Evolutionary conservation across 495 filamentous ascomycete genomes (phyloP).

Genomic region (Podospora conica): DNA sequence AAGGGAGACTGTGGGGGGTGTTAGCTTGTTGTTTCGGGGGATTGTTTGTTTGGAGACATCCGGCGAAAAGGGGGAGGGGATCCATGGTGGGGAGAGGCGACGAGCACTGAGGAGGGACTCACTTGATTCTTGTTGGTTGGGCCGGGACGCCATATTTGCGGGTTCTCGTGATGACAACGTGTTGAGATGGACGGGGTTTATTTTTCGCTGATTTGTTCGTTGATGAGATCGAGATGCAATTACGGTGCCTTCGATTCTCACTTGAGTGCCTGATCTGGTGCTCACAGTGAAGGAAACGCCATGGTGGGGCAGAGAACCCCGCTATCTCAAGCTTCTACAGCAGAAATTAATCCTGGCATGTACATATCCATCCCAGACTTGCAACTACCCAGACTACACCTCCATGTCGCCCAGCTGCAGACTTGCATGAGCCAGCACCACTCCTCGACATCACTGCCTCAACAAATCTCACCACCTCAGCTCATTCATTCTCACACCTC

Average conservation of each 20-base stretch:
- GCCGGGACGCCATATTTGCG: conserved; percentile 15
- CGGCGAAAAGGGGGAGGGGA: not conserved
- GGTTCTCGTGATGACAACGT: no score
- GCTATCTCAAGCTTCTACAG: conserved; percentile 1
- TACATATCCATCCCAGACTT: not conserved
- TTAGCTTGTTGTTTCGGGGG: not conserved
- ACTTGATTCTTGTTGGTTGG: conserved; percentile 18
- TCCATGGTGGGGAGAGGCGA: not conserved
- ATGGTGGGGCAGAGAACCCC: not conserved
- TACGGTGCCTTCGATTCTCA: not conserved
- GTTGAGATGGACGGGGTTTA: not conserved
- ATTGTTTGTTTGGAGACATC: not conserved
- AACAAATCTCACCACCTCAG: not conserved
- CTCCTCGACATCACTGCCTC: not conserved
- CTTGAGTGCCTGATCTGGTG: not conserved
- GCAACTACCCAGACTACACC: conserved; percentile 3
- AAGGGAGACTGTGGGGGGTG: conserved; percentile 34
- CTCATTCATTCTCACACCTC: not conserved
- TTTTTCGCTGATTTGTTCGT: not conserved
- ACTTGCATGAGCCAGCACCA: not conserved
- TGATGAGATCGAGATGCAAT: not conserved
- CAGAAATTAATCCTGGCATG: not conserved
- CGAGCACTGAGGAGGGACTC: conserved; percentile 2
- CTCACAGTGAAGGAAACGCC: not conserved
- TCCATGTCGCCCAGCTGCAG: not conserved